These are phyloP conservation scores for Aspergillus uvarum DNA, from an alignment of 2,329 filamentous ascomycete species.

Conservation along the genomic window DNA sequence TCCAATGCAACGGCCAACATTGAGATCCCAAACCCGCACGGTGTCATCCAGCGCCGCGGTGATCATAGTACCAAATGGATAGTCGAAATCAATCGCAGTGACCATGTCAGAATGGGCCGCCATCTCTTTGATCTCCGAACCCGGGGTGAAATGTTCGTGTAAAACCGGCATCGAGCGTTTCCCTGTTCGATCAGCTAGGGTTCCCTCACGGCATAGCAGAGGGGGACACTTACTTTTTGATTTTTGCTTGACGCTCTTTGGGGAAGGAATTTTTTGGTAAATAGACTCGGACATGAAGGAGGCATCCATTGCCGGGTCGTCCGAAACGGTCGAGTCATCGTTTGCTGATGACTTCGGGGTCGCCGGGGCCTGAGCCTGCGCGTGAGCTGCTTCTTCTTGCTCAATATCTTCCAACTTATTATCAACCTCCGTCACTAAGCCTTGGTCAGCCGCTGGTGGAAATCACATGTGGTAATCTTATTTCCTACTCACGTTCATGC, in stretches of 20 bases:
- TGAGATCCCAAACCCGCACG: slow-evolving; percentile 94
- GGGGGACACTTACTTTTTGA: slow-evolving; percentile 36
- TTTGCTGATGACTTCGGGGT: slow-evolving; percentile 39
- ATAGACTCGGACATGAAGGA: slow-evolving; percentile 97
- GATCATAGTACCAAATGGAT: slow-evolving; percentile 94
- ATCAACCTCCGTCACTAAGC: slow-evolving; percentile 56
- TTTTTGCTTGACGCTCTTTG: slow-evolving; percentile 53
- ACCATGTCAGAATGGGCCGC: slow-evolving; percentile 85
- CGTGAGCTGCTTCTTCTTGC: slow-evolving; percentile 45
- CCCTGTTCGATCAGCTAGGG: slow-evolving; percentile 48
- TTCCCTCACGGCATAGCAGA: neutral
- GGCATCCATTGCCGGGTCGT: slow-evolving; percentile 53
- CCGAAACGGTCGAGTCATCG: slow-evolving; percentile 54
- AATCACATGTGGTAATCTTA: neutral
- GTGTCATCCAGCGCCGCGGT: slow-evolving; percentile 90
- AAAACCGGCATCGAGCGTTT: slow-evolving; percentile 83
- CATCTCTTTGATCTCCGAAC: slow-evolving; percentile 82
- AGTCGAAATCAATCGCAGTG: slow-evolving; percentile 91
- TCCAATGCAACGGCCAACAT: slow-evolving; percentile 87
- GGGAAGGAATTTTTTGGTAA: slow-evolving; percentile 83
- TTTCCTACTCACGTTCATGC: slow-evolving; percentile 68
- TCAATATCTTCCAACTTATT: slow-evolving; percentile 63
- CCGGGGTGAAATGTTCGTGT: slow-evolving; percentile 91
- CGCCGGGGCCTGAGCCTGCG: slow-evolving; percentile 29
- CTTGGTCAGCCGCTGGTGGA: slow-evolving; percentile 4